Conservation (phyloP, 768 basidiomycete species). For the Boletus bicolor region DNA sequence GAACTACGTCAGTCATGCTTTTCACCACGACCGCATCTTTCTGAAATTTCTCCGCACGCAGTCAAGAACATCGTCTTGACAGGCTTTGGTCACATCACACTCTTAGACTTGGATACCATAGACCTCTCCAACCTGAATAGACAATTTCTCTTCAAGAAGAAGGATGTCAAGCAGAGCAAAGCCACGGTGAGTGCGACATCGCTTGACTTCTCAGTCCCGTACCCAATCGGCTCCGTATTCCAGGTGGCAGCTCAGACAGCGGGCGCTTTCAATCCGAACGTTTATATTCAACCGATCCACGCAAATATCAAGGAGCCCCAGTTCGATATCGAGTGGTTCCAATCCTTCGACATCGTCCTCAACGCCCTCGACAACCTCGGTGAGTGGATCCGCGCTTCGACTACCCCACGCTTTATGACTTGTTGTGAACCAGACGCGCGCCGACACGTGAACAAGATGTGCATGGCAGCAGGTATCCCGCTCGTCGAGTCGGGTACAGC, state of each 20-base stretch:
- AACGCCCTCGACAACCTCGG: conserved; percentile 97
- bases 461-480: conserved; percentile 87
- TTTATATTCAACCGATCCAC: conserved; percentile 83
- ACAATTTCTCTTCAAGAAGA: conserved; percentile 95
- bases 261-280: conserved; percentile 81
- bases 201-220: neutral
- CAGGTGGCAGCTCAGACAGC: conserved; percentile 85
- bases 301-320: conserved; percentile 93
- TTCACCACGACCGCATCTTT: neutral
- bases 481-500: conserved; percentile 96
- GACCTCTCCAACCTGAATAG: conserved; percentile 97
- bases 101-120: conserved; percentile 96
- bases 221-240: neutral
- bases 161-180: conserved; percentile 96
- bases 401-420: neutral
- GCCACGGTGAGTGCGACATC: conserved; percentile 57
- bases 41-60: conserved; percentile 30
- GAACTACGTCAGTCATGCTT: conserved; percentile 68
- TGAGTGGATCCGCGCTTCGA: conserved; percentile 33
- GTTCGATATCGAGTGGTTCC: conserved; percentile 90
- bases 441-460: conserved; percentile 96
- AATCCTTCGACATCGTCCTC: conserved; percentile 85
- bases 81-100: conserved; percentile 88
- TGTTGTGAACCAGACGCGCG: conserved; percentile 67
- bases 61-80: conserved; percentile 95